These are phyloP conservation scores for Colletotrichum sp. DNA, from an alignment of 2,329 filamentous ascomycete genomes.

Conservation along the genomic window DNA sequence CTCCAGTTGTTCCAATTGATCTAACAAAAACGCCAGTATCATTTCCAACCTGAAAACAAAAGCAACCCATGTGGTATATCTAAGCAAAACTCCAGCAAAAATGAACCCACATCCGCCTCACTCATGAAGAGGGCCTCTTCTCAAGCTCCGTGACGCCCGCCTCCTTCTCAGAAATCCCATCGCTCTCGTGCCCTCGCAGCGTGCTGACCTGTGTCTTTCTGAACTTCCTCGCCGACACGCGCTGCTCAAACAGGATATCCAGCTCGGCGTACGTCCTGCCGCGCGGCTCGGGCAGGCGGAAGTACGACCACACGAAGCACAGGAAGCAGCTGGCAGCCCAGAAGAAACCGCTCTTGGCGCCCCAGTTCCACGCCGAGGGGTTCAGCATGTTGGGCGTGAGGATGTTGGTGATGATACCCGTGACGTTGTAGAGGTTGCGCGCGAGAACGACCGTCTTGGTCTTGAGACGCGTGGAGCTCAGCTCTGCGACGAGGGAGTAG, in stretches of 20 bases:
- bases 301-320: slow-evolving; percentile 55
- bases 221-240: slow-evolving; percentile 47
- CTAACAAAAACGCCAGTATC: not conserved
- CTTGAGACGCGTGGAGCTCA: slow-evolving; percentile 48
- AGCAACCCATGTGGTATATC: not conserved
- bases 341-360: slow-evolving; percentile 52
- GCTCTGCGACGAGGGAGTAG: slow-evolving; percentile 50
- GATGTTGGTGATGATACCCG: slow-evolving; percentile 51
- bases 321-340: slow-evolving; percentile 49
- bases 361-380: slow-evolving; percentile 51
- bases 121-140: not conserved
- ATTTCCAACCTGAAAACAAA: not conserved
- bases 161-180: not conserved
- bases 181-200: not conserved
- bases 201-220: slow-evolving; percentile 2
- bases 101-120: not conserved
- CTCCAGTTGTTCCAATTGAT: not conserved
- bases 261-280: slow-evolving; percentile 60
- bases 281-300: slow-evolving; percentile 59
- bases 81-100: not conserved
- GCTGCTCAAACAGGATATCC: slow-evolving; percentile 57
- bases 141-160: not conserved
- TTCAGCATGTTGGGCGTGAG: slow-evolving; percentile 53
- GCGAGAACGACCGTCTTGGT: slow-evolving; percentile 52
- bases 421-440: slow-evolving; percentile 52